These are phyloP conservation scores for Diaporthe australafricana DNA, from an alignment of 2,329 filamentous ascomycete species.

Conservation along the genomic window DNA sequence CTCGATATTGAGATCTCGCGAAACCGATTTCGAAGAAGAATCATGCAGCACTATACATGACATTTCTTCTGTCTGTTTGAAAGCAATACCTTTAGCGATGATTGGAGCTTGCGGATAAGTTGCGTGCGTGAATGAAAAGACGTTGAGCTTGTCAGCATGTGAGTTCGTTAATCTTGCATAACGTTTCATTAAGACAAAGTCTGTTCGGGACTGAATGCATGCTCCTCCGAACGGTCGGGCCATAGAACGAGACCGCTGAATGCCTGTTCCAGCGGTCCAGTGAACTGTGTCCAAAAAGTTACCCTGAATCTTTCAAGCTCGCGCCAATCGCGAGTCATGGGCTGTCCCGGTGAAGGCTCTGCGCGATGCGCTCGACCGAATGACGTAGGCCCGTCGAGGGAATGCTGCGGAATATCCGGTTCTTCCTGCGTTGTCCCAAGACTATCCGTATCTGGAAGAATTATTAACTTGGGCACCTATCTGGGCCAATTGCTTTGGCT, in stretches of 20 bases:
- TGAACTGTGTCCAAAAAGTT: neutral
- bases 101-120: too few relatives aligned
- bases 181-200: too few relatives aligned
- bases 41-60: too few relatives aligned
- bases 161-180: too few relatives aligned
- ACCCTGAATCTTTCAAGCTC: neutral
- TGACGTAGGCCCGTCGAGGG: neutral
- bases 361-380: neutral
- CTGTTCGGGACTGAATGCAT: too few relatives aligned
- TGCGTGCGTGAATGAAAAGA: too few relatives aligned
- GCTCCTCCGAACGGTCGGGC: neutral
- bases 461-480: neutral
- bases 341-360: neutral
- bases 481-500: neutral
- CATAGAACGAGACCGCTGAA: neutral
- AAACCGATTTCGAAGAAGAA: too few relatives aligned
- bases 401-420: slow-evolving; percentile 4
- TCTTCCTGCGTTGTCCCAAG: neutral
- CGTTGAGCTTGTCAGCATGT: too few relatives aligned
- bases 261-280: neutral
- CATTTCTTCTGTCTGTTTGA: too few relatives aligned
- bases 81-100: too few relatives aligned
- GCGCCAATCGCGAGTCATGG: slow-evolving; percentile 14
- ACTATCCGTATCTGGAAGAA: neutral
- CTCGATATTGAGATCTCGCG: too few relatives aligned